Base-by-base conservation (phyloP, 129 eudicot genomes). In the Ambrosia artemisiifolia region DNA sequence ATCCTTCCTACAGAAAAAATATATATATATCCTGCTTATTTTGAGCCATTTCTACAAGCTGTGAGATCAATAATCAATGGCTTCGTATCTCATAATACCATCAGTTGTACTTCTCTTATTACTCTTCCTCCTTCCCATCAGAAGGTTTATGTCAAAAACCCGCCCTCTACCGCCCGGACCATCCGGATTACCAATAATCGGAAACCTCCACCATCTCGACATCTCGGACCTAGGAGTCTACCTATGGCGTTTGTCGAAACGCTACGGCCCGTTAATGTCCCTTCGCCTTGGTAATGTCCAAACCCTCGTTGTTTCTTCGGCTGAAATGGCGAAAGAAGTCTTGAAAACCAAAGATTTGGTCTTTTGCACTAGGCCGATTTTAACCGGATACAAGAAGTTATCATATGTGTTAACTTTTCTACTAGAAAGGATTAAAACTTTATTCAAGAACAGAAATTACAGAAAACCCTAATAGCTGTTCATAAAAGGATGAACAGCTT, bases 101-200 rank as follows among this genome's bases (percentile, higher is more conserved):
- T 36, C 63, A 54, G 2, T 17, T 54, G 65, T 38, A 14, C 19
- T n/a, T 54, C 2, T 54, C 53, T 53, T 70, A 38, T 55, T 76
- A 55, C 9, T 82, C 51, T 60, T 78, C 24, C 16, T 70, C 19
- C 38, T 65, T 24, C 60, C 34, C 6, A 77, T 24, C 1, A 24
- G 28, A 24, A 20, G 8, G 24, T 69, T 34, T 46, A 12, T 18
- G 7, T 53, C 11, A 7, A 57, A 47, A 18, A 14, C 17, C 57
- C 50, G 38, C 34, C 43, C 16, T 40, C 67, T 71, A 20, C 82
- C 79, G 16, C 83, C 86, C 1, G 86, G 86, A 18, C 86, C 86
- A 3, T 51, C 72, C 1, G 71, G 80, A 3, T 77, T 82, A 24
- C 86, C 86, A 0, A 14, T 82, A 11, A 78, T 78, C 11, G 86